phyloP scores from a whole-genome alignment of 2,329 filamentous ascomycete genomes.

The Pestalotiopsis sp. region DNA sequence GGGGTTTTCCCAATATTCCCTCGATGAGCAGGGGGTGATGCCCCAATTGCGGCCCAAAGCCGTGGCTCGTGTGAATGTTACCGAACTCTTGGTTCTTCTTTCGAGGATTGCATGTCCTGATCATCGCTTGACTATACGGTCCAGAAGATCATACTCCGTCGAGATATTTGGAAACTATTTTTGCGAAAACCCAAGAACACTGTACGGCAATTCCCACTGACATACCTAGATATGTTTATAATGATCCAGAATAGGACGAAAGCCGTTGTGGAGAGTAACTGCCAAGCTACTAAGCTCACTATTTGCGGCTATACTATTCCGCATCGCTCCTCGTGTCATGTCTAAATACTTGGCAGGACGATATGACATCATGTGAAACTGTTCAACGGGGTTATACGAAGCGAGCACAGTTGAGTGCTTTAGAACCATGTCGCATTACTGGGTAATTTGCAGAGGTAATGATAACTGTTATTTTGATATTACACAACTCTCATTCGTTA shows the following conservation, averaged over 20 bases:
- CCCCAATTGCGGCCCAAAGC: not conserved
- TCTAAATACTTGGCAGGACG: not conserved
- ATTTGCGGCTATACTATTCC: not conserved
- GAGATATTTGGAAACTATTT: too few species aligned
- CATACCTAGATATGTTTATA: too few species aligned
- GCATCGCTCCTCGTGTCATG: not conserved
- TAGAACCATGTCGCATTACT: not conserved
- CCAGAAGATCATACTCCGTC: too few species aligned
- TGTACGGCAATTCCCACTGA: too few species aligned
- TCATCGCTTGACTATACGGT: too few species aligned
- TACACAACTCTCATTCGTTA: slow-evolving; percentile 1
- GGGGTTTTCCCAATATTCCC: not conserved
- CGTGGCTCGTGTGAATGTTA: not conserved
- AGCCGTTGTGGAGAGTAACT: not conserved
- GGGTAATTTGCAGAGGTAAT: too few species aligned
- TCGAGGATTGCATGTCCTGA: too few species aligned
- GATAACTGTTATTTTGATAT: not conserved
- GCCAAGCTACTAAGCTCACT: not conserved
- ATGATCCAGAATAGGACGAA: not conserved
- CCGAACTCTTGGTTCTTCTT: not conserved
- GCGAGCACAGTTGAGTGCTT: not conserved
- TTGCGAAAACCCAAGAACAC: too few species aligned
- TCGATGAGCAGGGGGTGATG: not conserved
- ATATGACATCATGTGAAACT: not conserved
- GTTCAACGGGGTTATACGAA: not conserved